Percentiles rank a stretch among this genome's conserved stretches.
These are phyloP conservation scores for Heimioporus sp. DNA, from an alignment of 768 basidiomycete genomes.

Conservation along the genomic window DNA sequence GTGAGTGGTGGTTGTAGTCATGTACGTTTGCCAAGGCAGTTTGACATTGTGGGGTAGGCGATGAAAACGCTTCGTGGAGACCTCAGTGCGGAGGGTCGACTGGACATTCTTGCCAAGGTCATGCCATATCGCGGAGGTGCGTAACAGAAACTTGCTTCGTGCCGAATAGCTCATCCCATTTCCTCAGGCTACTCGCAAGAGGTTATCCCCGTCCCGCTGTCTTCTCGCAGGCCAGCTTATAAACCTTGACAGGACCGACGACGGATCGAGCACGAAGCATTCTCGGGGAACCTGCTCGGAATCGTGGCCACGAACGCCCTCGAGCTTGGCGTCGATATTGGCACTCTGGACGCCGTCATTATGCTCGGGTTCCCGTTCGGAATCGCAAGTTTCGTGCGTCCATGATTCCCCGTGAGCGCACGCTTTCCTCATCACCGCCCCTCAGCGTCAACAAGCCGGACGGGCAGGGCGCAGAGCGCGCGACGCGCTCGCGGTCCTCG, in stretches of 20 bases:
- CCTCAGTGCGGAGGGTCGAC: constrained; percentile 69
- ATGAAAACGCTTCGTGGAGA: constrained; percentile 76
- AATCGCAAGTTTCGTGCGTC: constrained; percentile 75
- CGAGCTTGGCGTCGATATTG: constrained; percentile 91
- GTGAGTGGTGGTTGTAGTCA: constrained; percentile 38
- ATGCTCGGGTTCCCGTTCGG: constrained; percentile 84
- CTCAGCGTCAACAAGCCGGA: constrained; percentile 84
- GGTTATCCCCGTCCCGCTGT: constrained; percentile 33
- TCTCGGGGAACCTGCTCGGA: constrained; percentile 78
- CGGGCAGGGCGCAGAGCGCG: constrained; percentile 79
- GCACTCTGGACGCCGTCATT: constrained; percentile 83
- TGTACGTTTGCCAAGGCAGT: background rate
- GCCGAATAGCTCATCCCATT: background rate
- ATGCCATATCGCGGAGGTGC: constrained; percentile 83
- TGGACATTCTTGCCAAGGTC: constrained; percentile 72
- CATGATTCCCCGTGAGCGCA: background rate
- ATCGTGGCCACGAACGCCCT: constrained; percentile 89
- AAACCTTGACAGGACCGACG: constrained; percentile 61
- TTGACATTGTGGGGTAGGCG: constrained; percentile 44
- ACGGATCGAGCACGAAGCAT: constrained; percentile 82
- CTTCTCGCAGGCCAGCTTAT: background rate
- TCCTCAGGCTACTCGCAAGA: constrained; percentile 67
- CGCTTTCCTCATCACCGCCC: background rate
- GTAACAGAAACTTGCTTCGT: constrained; percentile 7
- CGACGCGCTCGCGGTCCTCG: constrained; percentile 74